Base-by-base conservation (phyloP, 768 basidiomycete species). In the Russula sp. region DNA sequence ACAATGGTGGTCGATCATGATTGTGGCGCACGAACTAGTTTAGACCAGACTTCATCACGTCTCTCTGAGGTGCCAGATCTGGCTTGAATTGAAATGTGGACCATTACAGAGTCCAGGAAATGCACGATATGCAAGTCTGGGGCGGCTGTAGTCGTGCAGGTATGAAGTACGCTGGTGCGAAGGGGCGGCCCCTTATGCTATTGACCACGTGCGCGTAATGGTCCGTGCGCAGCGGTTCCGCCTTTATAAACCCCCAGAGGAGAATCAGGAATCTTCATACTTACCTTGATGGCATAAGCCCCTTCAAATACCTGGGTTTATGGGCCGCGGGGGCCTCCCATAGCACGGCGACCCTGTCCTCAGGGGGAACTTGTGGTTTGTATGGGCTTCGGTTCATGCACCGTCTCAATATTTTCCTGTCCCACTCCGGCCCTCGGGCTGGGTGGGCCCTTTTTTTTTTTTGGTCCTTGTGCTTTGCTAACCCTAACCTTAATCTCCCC, bases 361-460 rank as follows among this genome's bases (percentile, higher is more conserved):
- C 69, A 70, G 63, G 65, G 68, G 66, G 66, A 65, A 35, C 61
- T 55, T 48, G 61, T 42, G 61, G 68, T 66, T 69, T 70, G 69
- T 69, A 65, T 85, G 82, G 73, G 82, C 82, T 82, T 81, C 78
- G 84, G 85, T 77, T 79, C 82, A 85, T 85, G 86, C 84, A 87
- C 80, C 80, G 83, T 86, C 84, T 78, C 70, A 86, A 87, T 87
- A 87, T 87, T 87, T 87, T 80, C 84, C 85, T 75, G 85, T 86
- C 81, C 82, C 77, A 76, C 79, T 80, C 78, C 70, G 79, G 82
- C 82, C 84, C 68, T 66, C 68, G 68, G 68, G 68, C 68, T 69
- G 68, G 68, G 68, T 63, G 66, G 68, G 68, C 72, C 72, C 13
- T 9, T 6, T 5, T 34, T 63, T 63, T 47, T 63, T 63, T 63